phyloP scores from a whole-genome alignment of 345 rosid genomes.

The Cardamine chenopodiifolia region DNA sequence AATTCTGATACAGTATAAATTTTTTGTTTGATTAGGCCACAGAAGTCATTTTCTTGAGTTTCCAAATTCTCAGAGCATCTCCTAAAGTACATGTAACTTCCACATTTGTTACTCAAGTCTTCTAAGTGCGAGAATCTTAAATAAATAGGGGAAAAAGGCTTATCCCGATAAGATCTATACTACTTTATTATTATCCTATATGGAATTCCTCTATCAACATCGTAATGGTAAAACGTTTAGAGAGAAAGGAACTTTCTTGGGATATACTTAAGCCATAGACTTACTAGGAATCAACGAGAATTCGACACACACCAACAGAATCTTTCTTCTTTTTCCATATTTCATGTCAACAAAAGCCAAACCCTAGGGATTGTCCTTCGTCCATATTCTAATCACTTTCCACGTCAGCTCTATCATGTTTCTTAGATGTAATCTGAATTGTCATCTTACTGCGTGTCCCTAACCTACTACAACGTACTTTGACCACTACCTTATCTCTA shows the following conservation, averaged over 20 bases:
- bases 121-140: background rate
- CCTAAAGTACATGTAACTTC: background rate
- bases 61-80: background rate
- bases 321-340: slow-evolving; percentile 32
- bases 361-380: slow-evolving; percentile 28
- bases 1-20: background rate
- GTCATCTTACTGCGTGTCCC: slow-evolving; percentile 33
- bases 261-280: slow-evolving; percentile 9
- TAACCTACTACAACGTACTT: slow-evolving; percentile 24
- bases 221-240: slow-evolving; percentile 27
- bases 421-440: slow-evolving; percentile 13
- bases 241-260: slow-evolving; percentile 29
- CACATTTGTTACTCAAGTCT: background rate
- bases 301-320: slow-evolving; percentile 30
- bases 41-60: background rate
- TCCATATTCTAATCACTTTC: slow-evolving; percentile 25
- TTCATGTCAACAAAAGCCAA: slow-evolving; percentile 38
- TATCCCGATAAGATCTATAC: slow-evolving; percentile 42
- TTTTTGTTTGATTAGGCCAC: background rate
- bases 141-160: background rate
- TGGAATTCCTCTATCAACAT: slow-evolving; percentile 28
- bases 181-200: slow-evolving; percentile 37
- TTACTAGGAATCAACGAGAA: slow-evolving; percentile 34
- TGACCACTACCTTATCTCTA: slow-evolving; percentile 19
- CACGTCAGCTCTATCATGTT: slow-evolving; percentile 27